Evolutionary conservation across 805 yeast species (phyloP), one percentile per base, ranked within the genome.

Genomic region (Blastobotrys attinorum): DNA sequence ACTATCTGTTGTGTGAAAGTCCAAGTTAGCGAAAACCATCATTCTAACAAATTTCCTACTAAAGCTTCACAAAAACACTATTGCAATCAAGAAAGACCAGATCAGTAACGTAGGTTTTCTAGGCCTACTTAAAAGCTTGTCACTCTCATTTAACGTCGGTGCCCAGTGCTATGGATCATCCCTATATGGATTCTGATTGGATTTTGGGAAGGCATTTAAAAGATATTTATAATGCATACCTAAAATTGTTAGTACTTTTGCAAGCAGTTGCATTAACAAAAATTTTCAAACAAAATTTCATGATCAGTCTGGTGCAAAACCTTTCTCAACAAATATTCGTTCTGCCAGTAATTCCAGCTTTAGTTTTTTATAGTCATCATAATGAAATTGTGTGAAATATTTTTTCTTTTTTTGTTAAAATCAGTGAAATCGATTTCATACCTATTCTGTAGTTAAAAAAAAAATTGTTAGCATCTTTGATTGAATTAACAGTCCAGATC

Each of bases 261-360:
- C n/a, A n/a, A n/a, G n/a, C n/a, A n/a, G 11, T 17, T 3, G 13
- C 8, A 31, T 6, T 31, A 4, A 27, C 36, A 22, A 31, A 18
- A 31, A 21, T 18, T 15, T 27, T 18, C 21, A 13, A 10, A 29
- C n/a, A 13, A n/a, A 40, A 18, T 16, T n/a, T 16, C 7, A 11
- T 21, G 52, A 50, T 66, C 71, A 67, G 72, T 51, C 52, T 59
- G 60, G 44, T 47, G 73, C 73, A 71, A 75, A 74, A 52, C 75
- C 72, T 71, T 72, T 71, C 65, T 85, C 88, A 81, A 83, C 87
- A 85, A 71, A 67, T 66, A 66, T 69, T 34, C 73, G 66, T 80
- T 88, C 97, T 82, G 97, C 82, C 83, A 80, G 96, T 88, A 88
- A 88, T 88, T 88, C 97, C 97, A 88, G 96, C 95, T 83, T 83